phyloP scores from a whole-genome alignment of 2,329 filamentous ascomycete genomes.

The Fusarium chlamydosporum region DNA sequence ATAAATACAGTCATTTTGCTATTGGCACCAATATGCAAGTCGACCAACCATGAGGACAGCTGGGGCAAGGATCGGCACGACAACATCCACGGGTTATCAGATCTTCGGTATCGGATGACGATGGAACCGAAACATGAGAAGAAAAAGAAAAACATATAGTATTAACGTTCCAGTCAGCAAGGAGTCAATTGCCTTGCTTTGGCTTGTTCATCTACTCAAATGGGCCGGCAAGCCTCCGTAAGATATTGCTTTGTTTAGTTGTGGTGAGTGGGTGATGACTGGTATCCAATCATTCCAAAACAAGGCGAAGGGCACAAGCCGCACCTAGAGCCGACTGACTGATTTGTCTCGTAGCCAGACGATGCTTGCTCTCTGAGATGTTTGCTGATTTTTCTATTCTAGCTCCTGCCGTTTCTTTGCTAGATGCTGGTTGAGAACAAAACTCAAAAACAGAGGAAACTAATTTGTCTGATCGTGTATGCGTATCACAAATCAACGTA shows the following conservation, averaged over 20 bases:
- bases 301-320: slow-evolving; percentile 20
- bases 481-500: slow-evolving; percentile 11
- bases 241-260: slow-evolving; percentile 34
- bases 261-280: slow-evolving; percentile 5
- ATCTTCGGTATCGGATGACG: not conserved
- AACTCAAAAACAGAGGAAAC: not conserved
- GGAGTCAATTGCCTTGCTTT: not conserved
- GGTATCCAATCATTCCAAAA: slow-evolving; percentile 33
- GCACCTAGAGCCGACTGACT: not conserved
- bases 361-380: not conserved
- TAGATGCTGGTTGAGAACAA: not conserved
- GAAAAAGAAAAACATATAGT: not conserved
- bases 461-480: slow-evolving; percentile 2
- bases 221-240: slow-evolving; percentile 7
- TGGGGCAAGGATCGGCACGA: slow-evolving; percentile 26
- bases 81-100: slow-evolving; percentile 5
- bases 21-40: not conserved
- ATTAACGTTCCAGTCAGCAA: slow-evolving; percentile 7
- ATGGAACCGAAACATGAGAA: slow-evolving; percentile 11
- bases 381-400: not conserved
- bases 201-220: not conserved
- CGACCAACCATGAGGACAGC: not conserved
- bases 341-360: slow-evolving; percentile 2
- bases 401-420: not conserved
- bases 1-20: not conserved